Percentiles rank a stretch among this genome's conserved stretches.
Conservation (phyloP, 305 asterid species). For the Solanum aculeatissimum region DNA sequence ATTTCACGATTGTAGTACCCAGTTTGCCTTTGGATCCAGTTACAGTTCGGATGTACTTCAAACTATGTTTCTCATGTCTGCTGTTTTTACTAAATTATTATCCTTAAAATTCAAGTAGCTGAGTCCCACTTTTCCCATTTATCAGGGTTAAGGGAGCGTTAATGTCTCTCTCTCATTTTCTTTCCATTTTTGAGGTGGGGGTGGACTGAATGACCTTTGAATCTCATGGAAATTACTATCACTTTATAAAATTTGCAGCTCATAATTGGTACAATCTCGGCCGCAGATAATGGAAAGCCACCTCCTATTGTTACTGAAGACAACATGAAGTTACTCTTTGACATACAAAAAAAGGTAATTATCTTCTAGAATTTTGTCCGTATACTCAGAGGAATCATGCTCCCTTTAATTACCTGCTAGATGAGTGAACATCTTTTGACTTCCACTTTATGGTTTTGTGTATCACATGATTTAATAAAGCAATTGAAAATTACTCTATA, state of each 20-base stretch:
- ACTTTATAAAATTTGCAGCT: constrained; percentile 51
- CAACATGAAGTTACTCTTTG: constrained; percentile 82
- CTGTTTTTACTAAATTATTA: not conserved
- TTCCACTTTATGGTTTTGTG: not conserved
- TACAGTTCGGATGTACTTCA: not conserved
- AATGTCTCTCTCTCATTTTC: not conserved
- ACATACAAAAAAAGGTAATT: constrained; percentile 80
- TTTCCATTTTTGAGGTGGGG: not conserved
- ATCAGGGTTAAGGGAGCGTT: not conserved
- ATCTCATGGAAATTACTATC: constrained; percentile 1
- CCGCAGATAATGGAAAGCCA: constrained; percentile 45
- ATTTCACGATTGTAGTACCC: not conserved
- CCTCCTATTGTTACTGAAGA: constrained; percentile 82
- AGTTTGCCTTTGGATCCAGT: not conserved
- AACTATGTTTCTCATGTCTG: not conserved
- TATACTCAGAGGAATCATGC: not conserved
- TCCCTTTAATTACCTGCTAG: not conserved
- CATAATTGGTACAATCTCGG: constrained; percentile 75
- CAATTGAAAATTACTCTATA: not conserved
- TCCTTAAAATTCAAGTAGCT: not conserved
- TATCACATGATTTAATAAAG: not conserved
- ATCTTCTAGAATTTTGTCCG: not conserved
- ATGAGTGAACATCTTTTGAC: not conserved
- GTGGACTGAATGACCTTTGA: not conserved
- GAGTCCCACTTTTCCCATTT: not conserved